Base-by-base conservation (phyloP, 306 rosid species). In the Chamaecrista fasciculata region DNA sequence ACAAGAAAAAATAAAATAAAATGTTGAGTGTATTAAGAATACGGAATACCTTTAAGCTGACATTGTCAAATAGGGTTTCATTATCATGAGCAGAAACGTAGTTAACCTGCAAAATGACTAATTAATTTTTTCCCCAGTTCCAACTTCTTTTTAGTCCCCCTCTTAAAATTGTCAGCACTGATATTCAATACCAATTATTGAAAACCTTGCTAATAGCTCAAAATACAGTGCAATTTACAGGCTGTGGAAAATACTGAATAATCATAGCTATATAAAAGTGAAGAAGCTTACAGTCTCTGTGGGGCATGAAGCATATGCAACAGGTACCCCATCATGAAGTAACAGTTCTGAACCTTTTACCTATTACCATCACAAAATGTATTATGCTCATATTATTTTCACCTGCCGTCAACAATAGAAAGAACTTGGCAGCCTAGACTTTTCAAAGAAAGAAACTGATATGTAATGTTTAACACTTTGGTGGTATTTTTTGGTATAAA, bases 11-110 rank as follows among this genome's bases (percentile, higher is more conserved):
- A 31, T n/a, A 57, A 37, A 46, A 44, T 53, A 63, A 73, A 56
- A 71, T 11, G 72, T 28, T 62, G 77, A 72, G 59, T 39, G 48
- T 47, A 50, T 52, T 73, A 44, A 67, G 43, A 72, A 64, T 78
- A 94, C 97, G 64, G 43, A 72, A 64, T 78, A 94, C 97, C 99
- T 94, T 94, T 57, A 94, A 67, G 86, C 89, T 82, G 67, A 94
- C 83, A 12, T 85, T 81, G 89, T 94, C 97, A 80, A 94, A 94
- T 24, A 94, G 77, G 69, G 96, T 91, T 78, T 94, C 96, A 51
- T 94, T 91, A 77, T 91, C 96, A 81, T 94, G 99, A 60, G 97
- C 97, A 48, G 96, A 91, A 84, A 80, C 99, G 72, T 91, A 91
- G 80, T 91, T 94, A 51, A 94, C 69, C 98, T 94, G 87, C 74